These are phyloP conservation scores for Ascochyta viciae-villosae DNA, from an alignment of 2,329 filamentous ascomycete species.

Conservation along the genomic window DNA sequence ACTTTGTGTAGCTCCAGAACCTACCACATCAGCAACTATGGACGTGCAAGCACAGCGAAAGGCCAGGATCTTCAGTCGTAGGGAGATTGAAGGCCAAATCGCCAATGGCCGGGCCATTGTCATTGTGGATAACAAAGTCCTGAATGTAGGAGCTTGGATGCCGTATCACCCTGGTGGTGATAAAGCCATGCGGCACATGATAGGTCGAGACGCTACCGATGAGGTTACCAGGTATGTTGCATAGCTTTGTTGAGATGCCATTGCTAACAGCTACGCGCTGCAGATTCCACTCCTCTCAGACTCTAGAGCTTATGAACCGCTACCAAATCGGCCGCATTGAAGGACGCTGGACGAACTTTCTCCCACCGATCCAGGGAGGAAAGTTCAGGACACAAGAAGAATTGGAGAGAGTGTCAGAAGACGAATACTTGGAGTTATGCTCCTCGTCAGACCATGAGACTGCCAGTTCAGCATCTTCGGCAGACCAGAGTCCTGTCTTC, in stretches of 20 bases:
- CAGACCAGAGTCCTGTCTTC: slow-evolving; percentile 64
- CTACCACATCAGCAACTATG: slow-evolving; percentile 31
- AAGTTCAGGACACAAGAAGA: slow-evolving; percentile 67
- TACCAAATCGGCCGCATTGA: slow-evolving; percentile 86
- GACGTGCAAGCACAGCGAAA: slow-evolving; percentile 47
- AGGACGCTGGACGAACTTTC: slow-evolving; percentile 84
- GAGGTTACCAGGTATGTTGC: slow-evolving; percentile 83
- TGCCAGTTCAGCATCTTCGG: slow-evolving; percentile 57
- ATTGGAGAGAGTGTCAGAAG: slow-evolving; percentile 43
- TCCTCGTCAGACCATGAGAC: slow-evolving; percentile 37
- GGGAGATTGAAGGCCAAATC: slow-evolving; percentile 81
- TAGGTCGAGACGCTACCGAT: slow-evolving; percentile 91
- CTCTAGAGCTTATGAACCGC: slow-evolving; percentile 75
- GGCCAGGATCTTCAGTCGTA: slow-evolving; percentile 62
- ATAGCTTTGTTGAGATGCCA: background rate
- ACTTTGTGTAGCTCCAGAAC: slow-evolving; percentile 2
- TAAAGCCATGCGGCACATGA: slow-evolving; percentile 90
- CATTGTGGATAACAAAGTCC: slow-evolving; percentile 79
- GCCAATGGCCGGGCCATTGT: slow-evolving; percentile 80
- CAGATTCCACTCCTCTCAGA: slow-evolving; percentile 83
- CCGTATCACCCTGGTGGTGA: slow-evolving; percentile 91
- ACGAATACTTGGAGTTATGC: slow-evolving; percentile 31
- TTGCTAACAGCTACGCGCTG: slow-evolving; percentile 10
- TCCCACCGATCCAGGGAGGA: slow-evolving; percentile 91
- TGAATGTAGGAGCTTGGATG: slow-evolving; percentile 89